Percentiles rank a stretch among this genome's conserved stretches.
phyloP scores from a whole-genome alignment of 148 eudicot species.

The Rhododendron simsii region DNA sequence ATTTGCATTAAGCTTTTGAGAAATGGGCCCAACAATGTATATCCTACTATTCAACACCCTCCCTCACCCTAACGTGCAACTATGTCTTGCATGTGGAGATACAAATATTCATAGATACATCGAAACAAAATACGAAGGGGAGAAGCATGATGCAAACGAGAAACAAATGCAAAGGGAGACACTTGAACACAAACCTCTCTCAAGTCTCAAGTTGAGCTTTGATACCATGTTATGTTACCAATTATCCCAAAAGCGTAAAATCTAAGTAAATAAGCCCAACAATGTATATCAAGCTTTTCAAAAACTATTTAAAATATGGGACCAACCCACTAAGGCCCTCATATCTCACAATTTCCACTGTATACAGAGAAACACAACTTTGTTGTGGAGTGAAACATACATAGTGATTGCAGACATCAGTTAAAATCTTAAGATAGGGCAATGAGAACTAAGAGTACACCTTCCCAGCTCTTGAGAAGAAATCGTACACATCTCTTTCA shows the following conservation, averaged over 20 bases:
- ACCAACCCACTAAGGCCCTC: not conserved
- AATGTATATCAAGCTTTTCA: not conserved
- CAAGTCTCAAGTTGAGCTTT: not conserved
- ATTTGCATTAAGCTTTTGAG: not conserved
- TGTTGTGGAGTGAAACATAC: too few species aligned
- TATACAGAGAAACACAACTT: not conserved
- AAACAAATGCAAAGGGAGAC: not conserved
- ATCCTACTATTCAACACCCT: not conserved
- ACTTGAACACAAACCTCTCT: not conserved
- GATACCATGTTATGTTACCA: not conserved
- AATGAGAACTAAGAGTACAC: slow-evolving; percentile 25
- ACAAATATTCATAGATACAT: not conserved
- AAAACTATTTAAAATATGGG: not conserved
- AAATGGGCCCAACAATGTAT: not conserved
- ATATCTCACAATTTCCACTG: not conserved
- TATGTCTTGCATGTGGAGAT: not conserved
- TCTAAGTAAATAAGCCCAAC: not conserved
- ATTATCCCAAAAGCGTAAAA: not conserved
- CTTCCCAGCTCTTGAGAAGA: slow-evolving; percentile 92
- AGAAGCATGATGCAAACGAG: not conserved
- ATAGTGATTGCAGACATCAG: not conserved
- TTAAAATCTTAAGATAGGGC: not conserved
- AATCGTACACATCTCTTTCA: slow-evolving; percentile 83
- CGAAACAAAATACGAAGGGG: not conserved
- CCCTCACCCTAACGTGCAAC: not conserved